Evolutionary conservation across 164 flowering plant genomes (phyloP).

Genomic region (Aristolochia contorta): DNA sequence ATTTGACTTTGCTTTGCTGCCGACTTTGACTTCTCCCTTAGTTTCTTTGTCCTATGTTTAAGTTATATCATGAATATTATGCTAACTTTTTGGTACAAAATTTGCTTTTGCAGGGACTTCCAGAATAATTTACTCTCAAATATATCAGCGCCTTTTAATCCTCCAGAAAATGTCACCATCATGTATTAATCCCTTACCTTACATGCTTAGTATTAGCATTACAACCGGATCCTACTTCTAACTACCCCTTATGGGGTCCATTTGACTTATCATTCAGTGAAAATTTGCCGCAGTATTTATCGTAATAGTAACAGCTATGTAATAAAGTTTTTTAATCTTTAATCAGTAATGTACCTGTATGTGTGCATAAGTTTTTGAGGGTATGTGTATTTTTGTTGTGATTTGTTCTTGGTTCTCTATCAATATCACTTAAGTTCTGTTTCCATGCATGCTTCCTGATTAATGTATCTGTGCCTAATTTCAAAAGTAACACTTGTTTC

Average conservation of each 20-base stretch:
- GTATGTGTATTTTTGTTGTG: too few species aligned
- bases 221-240: background rate
- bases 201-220: background rate
- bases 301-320: too few species aligned
- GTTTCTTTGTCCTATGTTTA: background rate
- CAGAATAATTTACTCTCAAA: constrained; percentile 51
- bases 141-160: constrained; percentile 35
- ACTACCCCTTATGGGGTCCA: background rate
- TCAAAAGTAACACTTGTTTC: too few species aligned
- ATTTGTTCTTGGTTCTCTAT: too few species aligned
- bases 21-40: background rate
- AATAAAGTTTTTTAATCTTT: too few species aligned
- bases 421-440: too few species aligned
- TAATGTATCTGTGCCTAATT: too few species aligned
- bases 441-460: too few species aligned
- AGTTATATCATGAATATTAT: background rate
- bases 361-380: too few species aligned
- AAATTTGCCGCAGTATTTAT: too few species aligned
- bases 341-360: too few species aligned
- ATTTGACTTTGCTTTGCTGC: background rate
- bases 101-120: constrained; percentile 52
- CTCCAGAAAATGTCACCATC: constrained; percentile 59
- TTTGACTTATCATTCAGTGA: too few species aligned
- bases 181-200: constrained; percentile 30
- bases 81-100: background rate